These are phyloP conservation scores for Geotrichum aggregatum DNA, from an alignment of 1,139 yeast genomes.

Conservation along the genomic window DNA sequence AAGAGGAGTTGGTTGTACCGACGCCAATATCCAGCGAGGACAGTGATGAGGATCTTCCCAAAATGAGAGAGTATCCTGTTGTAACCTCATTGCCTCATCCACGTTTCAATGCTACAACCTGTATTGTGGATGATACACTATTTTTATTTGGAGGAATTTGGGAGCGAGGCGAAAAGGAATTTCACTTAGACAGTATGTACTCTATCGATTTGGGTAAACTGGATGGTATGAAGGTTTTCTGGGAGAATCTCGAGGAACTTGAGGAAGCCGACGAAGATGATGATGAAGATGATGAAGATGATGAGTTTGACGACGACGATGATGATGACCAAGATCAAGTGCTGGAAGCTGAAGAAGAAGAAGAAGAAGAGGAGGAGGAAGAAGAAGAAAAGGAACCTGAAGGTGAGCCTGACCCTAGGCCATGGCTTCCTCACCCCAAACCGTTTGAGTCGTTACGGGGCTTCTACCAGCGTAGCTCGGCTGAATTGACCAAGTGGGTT, in stretches of 20 bases:
- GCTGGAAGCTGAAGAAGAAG: conserved; percentile 53
- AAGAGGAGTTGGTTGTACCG: conserved; percentile 42
- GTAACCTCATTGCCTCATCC: conserved; percentile 72
- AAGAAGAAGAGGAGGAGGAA: conserved; percentile 58
- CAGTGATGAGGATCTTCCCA: conserved; percentile 40
- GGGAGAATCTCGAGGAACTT: conserved; percentile 77
- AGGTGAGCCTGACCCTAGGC: conserved; percentile 76
- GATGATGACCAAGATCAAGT: conserved; percentile 49
- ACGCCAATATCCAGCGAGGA: conserved; percentile 29
- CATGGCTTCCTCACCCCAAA: conserved; percentile 96
- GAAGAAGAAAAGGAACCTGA: conserved; percentile 54
- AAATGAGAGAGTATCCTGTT: conserved; percentile 51
- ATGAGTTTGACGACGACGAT: conserved; percentile 50
- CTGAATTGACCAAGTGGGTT: conserved; percentile 88
- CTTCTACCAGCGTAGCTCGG: conserved; percentile 82
- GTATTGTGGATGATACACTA: conserved; percentile 78
- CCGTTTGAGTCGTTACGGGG: conserved; percentile 83
- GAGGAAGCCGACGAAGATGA: conserved; percentile 58
- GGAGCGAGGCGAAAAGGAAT: conserved; percentile 85
- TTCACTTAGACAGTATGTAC: conserved; percentile 77
- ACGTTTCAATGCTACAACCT: conserved; percentile 79
- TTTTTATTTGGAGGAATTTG: conserved; percentile 91
- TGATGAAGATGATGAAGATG: conserved; percentile 60
- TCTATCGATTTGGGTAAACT: conserved; percentile 78
- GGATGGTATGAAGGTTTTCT: conserved; percentile 81